Evolutionary conservation across 2,329 filamentous ascomycete species (phyloP).

Genomic region (Corniculantispora saksenae): DNA sequence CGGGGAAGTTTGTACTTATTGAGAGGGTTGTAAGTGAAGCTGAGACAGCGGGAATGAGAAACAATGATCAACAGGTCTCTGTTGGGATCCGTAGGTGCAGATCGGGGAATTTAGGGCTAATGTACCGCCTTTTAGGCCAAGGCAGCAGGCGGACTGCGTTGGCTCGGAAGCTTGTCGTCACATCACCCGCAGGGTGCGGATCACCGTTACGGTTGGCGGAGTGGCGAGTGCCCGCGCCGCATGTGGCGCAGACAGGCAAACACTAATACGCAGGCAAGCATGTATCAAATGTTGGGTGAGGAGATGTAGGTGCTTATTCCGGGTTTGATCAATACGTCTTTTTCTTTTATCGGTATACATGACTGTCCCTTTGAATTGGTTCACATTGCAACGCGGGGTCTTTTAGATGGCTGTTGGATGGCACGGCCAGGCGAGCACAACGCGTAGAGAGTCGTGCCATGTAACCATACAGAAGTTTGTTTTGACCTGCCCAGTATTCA

Average conservation of each 20-base stretch:
- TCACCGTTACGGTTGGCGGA: background rate
- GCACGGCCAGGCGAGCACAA: no score
- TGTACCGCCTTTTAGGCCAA: background rate
- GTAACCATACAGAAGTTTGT: no score
- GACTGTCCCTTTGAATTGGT: no score
- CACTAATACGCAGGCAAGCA: background rate
- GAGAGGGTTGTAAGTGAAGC: background rate
- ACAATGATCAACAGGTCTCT: background rate
- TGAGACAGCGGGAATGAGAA: background rate
- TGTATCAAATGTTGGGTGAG: no score
- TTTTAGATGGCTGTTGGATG: no score
- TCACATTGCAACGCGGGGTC: no score
- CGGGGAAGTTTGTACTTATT: background rate
- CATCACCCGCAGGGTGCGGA: background rate
- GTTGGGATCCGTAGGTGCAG: background rate
- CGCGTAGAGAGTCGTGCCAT: no score
- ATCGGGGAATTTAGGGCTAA: background rate
- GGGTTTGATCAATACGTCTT: no score
- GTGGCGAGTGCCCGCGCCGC: slow-evolving; percentile 12
- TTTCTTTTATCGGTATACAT: no score
- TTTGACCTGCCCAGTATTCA: no score
- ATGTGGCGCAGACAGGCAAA: slow-evolving; percentile 9
- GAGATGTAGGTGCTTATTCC: no score
- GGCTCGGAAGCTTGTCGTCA: slow-evolving; percentile 1
- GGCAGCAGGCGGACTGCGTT: slow-evolving; percentile 15